Conservation (phyloP, 441 rosid genomes). For the Hura crepitans region DNA sequence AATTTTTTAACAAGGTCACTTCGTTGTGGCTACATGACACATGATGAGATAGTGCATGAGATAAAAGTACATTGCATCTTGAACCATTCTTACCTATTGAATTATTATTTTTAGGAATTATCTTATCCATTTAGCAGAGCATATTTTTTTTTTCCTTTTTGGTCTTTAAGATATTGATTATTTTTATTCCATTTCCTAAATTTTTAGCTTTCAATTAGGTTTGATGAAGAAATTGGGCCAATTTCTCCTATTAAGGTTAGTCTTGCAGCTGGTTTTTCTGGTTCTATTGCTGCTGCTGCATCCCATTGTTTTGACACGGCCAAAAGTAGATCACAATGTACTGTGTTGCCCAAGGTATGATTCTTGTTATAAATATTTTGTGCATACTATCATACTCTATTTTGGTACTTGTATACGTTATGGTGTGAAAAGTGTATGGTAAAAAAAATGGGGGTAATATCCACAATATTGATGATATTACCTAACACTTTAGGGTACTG, state of each 20-base stretch:
- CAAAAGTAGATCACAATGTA: slow-evolving; percentile 67
- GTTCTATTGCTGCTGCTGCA: slow-evolving; percentile 86
- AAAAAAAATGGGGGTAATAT: not conserved
- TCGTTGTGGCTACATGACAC: not conserved
- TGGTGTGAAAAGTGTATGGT: not conserved
- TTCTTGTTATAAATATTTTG: not conserved
- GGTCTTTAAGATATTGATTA: slow-evolving; percentile 6
- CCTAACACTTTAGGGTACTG: too few species aligned
- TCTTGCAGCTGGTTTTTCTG: slow-evolving; percentile 83
- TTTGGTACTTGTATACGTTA: not conserved
- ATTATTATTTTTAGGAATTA: not conserved
- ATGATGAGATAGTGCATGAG: not conserved
- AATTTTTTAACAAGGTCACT: not conserved
- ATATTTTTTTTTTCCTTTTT: not conserved
- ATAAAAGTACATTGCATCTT: not conserved
- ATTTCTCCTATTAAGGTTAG: slow-evolving; percentile 62
- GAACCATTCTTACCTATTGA: not conserved
- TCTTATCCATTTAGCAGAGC: not conserved
- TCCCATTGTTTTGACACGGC: slow-evolving; percentile 95
- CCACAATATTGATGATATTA: not conserved
- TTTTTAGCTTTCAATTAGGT: slow-evolving; percentile 33
- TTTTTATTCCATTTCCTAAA: slow-evolving; percentile 1
- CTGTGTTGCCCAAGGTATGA: slow-evolving; percentile 74
- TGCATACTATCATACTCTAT: not conserved
- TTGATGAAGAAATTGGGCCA: slow-evolving; percentile 70